Evolutionary conservation across 192 early-diverging fungal genomes (phyloP), one percentile per base, ranked within the genome.

Genomic region (Coemansia sp.): DNA sequence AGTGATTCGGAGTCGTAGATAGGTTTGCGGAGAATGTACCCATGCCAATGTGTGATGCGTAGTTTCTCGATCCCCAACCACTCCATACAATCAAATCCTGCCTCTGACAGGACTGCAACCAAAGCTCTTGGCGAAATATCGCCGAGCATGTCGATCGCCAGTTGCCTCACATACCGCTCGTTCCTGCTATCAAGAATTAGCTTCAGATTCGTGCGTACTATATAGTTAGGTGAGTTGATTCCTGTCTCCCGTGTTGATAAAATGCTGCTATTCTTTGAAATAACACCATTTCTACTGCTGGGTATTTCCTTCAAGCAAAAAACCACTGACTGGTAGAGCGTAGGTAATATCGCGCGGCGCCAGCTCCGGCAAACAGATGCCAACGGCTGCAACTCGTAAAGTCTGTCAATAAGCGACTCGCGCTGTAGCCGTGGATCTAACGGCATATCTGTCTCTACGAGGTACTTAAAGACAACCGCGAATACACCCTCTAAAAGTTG

Each of bases 371-470:
- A 78, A 4, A 78, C 66, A 5, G 65, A 69, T 1, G 75, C 32
- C 56, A 78, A 54, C 12, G 75, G 75, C 30, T 78, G 75, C n/a
- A 72, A 26, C 48, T 50, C 26, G 18, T 34, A 49, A 21, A 78
- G 58, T 5, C 34, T 24, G 34, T 60, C 57, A 19, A 60, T 48
- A 26, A 56, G 41, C 30, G 63, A 60, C n/a, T 60, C 58, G 34
- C 56, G 47, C 26, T 22, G 16, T 19, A 24, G 10, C 22, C 25
- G 47, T 28, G 50, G 50, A 23, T 62, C 50, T 5, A 18, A 18
- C 5, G 48, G 50, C n/a, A 10, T 23, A 50, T 61, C 59, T 7
- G 49, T 30, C 12, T 58, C 10, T 6, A 65, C 26, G 3, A 71
- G 27, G 25, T 77, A 55, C 34, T 56, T 31, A 32, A 71, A 71